phyloP scores from a whole-genome alignment of 2,329 filamentous ascomycete genomes.

The Paraphoma chrysanthemicola region DNA sequence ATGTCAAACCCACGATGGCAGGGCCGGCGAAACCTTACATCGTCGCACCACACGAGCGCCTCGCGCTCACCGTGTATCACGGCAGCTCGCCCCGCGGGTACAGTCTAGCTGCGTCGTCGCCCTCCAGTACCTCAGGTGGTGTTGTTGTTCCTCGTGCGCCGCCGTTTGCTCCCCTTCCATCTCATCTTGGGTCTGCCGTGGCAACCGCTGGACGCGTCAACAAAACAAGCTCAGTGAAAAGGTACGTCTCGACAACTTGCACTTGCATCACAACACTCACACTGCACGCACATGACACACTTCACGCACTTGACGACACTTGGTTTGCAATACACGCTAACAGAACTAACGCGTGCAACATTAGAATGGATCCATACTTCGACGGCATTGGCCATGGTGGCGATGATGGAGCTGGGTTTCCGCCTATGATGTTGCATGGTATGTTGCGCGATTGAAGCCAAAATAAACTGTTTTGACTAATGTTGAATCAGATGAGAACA shows the following conservation, averaged over 20 bases:
- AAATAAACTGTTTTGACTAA: too few species aligned
- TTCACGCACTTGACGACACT: not conserved
- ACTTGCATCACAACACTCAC: not conserved
- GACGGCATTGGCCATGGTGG: not conserved
- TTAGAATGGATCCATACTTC: not conserved
- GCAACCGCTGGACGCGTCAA: slow-evolving; percentile 11
- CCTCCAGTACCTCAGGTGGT: not conserved
- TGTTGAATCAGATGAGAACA: not conserved
- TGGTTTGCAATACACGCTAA: not conserved
- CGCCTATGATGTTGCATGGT: not conserved
- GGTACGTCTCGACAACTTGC: not conserved
- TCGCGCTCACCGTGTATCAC: not conserved
- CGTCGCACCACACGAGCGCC: not conserved
- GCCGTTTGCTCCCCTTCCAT: slow-evolving; percentile 12
- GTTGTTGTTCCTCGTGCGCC: not conserved
- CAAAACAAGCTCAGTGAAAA: slow-evolving; percentile 1
- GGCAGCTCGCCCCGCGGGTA: slow-evolving; percentile 6
- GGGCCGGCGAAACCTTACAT: not conserved
- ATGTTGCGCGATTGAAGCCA: not conserved
- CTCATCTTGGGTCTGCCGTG: slow-evolving; percentile 13
- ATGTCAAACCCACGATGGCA: not conserved
- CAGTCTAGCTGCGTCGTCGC: not conserved
- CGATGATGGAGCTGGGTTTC: not conserved
- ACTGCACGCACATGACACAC: not conserved
- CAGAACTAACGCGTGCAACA: not conserved